Evolutionary conservation across 2,329 filamentous ascomycete genomes (phyloP).

Genomic region (Microascus cirrosus): DNA sequence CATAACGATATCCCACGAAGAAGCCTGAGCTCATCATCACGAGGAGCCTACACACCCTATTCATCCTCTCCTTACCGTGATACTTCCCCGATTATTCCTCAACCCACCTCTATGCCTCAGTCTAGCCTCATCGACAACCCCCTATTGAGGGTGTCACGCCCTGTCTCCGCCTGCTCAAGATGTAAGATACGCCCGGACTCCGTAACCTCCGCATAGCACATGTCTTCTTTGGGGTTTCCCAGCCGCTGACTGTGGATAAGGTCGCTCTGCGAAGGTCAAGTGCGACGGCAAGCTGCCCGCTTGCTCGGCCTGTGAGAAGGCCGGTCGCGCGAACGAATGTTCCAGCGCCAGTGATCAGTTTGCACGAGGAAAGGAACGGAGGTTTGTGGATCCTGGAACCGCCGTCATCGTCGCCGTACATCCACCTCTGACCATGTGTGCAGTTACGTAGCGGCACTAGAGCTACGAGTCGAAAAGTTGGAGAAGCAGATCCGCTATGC

Average conservation of each 20-base stretch:
- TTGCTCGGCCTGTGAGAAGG: constrained; percentile 90
- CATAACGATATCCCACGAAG: neutral
- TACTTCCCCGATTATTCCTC: neutral
- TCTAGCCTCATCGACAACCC: constrained; percentile 43
- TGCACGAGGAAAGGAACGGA: constrained; percentile 87
- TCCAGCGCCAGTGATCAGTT: constrained; percentile 95
- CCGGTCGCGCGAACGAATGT: constrained; percentile 75
- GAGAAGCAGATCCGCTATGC: constrained; percentile 66
- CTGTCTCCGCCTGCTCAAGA: constrained; percentile 69
- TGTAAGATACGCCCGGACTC: constrained; percentile 32
- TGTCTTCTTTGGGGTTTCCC: neutral
- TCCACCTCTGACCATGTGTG: neutral
- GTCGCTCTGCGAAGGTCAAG: constrained; percentile 88
- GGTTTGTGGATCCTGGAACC: constrained; percentile 29
- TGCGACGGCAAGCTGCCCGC: constrained; percentile 94
- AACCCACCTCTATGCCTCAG: constrained; percentile 24
- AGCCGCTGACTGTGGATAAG: constrained; percentile 19
- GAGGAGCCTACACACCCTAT: neutral
- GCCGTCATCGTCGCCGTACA: constrained; percentile 1
- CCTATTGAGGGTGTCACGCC: constrained; percentile 61
- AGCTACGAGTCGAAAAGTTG: constrained; percentile 79
- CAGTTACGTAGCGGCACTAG: constrained; percentile 89
- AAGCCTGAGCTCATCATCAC: neutral
- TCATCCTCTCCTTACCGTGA: neutral
- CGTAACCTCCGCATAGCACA: neutral